Conservation (phyloP, 2,329 filamentous ascomycete genomes). For the Raffaelea ambrosiae region DNA sequence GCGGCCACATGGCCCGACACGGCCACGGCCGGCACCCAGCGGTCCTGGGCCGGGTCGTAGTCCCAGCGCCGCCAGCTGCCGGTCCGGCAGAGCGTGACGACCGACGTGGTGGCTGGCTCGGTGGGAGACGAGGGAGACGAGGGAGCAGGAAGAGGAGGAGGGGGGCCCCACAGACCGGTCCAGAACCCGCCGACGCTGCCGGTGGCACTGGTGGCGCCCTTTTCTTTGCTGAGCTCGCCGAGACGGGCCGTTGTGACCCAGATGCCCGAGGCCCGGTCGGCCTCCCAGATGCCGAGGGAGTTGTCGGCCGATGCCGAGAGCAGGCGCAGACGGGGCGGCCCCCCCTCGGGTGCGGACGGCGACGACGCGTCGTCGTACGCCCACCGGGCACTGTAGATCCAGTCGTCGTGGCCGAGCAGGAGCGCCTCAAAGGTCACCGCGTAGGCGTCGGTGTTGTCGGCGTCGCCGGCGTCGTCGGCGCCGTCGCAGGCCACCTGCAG, state of each 20-base stretch:
- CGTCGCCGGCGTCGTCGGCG: conserved; percentile 22
- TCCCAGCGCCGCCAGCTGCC: conserved; percentile 90
- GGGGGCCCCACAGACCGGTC: conserved; percentile 77
- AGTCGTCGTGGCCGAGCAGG: conserved; percentile 91
- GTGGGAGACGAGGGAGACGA: not conserved
- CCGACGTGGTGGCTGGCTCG: conserved; percentile 31
- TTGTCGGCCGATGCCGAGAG: conserved; percentile 93
- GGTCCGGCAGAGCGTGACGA: conserved; percentile 79
- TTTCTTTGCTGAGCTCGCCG: conserved; percentile 88
- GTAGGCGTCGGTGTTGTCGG: conserved; percentile 59
- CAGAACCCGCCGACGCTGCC: conserved; percentile 95
- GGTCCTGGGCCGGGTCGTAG: conserved; percentile 48
- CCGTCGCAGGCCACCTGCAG: conserved; percentile 43
- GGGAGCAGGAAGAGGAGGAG: no score
- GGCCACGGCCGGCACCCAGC: conserved; percentile 70
- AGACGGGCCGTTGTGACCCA: conserved; percentile 83
- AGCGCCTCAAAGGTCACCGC: conserved; percentile 89
- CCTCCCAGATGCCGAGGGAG: conserved; percentile 86
- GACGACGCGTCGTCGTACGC: no score
- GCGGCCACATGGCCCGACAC: conserved; percentile 77
- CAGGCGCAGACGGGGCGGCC: conserved; percentile 61
- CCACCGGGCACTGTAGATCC: conserved; percentile 90
- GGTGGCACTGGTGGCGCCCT: conserved; percentile 92
- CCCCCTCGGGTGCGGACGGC: conserved; percentile 24
- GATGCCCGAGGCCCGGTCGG: conserved; percentile 73